phyloP scores from a whole-genome alignment of 2,329 filamentous ascomycete genomes.

The Chaetomiaceae sp. region DNA sequence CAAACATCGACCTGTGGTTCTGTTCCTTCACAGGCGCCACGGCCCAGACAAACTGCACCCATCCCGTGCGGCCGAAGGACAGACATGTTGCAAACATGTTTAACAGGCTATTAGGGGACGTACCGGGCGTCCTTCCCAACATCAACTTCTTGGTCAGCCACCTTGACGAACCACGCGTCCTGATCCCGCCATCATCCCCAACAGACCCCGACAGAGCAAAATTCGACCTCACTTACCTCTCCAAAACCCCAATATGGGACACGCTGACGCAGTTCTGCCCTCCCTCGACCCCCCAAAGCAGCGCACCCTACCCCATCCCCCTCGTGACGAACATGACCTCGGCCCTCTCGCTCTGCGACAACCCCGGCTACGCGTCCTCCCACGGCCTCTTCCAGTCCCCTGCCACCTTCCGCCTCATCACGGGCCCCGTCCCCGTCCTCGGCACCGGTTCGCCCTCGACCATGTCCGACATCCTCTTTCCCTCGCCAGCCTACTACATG shows the following conservation, averaged over 20 bases:
- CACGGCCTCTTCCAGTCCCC: constrained; percentile 45
- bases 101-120: constrained; percentile 28
- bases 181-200: constrained; percentile 29
- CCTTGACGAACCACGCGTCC: constrained; percentile 43
- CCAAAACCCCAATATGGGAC: constrained; percentile 30
- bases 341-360: constrained; percentile 38
- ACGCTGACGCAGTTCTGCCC: constrained; percentile 31
- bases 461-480: constrained; percentile 49
- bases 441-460: constrained; percentile 41
- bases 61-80: constrained; percentile 32
- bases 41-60: constrained; percentile 31
- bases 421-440: constrained; percentile 42
- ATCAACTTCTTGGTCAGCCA: constrained; percentile 42
- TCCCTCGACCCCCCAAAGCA: neutral
- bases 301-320: constrained; percentile 29
- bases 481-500: constrained; percentile 46
- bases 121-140: constrained; percentile 31
- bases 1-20: constrained; percentile 34
- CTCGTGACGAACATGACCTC: constrained; percentile 33
- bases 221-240: constrained; percentile 28
- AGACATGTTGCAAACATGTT: constrained; percentile 32
- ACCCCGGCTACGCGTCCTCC: constrained; percentile 38
- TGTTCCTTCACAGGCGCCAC: constrained; percentile 26
- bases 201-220: neutral
- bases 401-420: constrained; percentile 36